Evolutionary conservation across 2,329 filamentous ascomycete species (phyloP).

Genomic region (Blastomyces percursus): DNA sequence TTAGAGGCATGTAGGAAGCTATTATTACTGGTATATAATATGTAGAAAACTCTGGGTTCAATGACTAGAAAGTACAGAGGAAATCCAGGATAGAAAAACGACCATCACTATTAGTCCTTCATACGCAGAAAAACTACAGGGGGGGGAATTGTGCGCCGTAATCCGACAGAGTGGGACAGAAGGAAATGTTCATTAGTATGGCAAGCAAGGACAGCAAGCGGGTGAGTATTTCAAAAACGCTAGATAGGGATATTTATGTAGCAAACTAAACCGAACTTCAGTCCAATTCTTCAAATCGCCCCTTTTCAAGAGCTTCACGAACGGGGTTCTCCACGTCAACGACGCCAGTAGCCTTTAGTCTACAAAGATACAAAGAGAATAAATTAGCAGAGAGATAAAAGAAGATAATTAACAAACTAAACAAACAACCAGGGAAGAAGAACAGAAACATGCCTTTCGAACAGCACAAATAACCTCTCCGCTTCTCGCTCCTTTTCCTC

Average conservation of each 20-base stretch:
- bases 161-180: neutral
- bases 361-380: conserved; percentile 16
- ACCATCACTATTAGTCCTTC: neutral
- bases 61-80: neutral
- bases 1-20: neutral
- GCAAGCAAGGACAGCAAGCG: neutral
- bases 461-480: conserved; percentile 78
- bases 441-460: conserved; percentile 55
- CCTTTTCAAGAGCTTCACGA: conserved; percentile 55
- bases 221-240: neutral
- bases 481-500: conserved; percentile 90
- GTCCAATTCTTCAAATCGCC: conserved; percentile 58
- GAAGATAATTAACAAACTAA: neutral
- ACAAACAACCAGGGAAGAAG: neutral
- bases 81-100: neutral
- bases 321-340: conserved; percentile 72
- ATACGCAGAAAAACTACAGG: neutral
- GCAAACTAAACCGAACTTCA: conserved; percentile 23
- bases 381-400: neutral
- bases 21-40: neutral
- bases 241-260: neutral
- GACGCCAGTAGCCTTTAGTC: conserved; percentile 62
- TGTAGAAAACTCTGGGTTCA: neutral
- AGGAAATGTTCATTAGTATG: neutral
- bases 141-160: neutral